A percentile compares a stretch with the other conserved stretches of the same genome.
phyloP scores from a whole-genome alignment of 805 yeast genomes.

The Yamadazyma endophytica region DNA sequence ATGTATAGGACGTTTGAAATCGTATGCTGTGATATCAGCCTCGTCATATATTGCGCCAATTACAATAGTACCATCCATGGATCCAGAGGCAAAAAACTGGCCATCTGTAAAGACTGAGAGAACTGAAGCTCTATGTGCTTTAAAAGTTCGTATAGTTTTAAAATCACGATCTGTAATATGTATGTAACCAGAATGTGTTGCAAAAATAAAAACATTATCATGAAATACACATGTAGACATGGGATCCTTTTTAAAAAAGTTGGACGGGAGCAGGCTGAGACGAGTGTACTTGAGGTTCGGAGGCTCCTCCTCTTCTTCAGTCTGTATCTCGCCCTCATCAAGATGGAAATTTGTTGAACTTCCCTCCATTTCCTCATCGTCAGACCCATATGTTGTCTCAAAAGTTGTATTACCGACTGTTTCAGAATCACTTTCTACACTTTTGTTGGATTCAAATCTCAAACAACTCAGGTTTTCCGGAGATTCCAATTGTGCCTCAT shows the following conservation, averaged over 20 bases:
- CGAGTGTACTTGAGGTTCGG: constrained; percentile 76
- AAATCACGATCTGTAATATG: constrained; percentile 63
- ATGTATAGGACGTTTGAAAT: constrained; percentile 84
- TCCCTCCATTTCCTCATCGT: constrained; percentile 4
- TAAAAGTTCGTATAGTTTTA: constrained; percentile 61
- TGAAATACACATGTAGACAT: constrained; percentile 65
- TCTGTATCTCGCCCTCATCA: constrained; percentile 1
- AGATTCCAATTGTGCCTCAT: background rate
- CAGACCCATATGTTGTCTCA: constrained; percentile 12
- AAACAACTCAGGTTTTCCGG: background rate
- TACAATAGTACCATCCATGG: constrained; percentile 91
- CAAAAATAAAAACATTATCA: constrained; percentile 66
- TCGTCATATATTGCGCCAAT: constrained; percentile 66
- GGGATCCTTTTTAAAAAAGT: constrained; percentile 72
- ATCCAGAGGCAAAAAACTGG: constrained; percentile 73
- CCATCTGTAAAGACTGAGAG: constrained; percentile 73
- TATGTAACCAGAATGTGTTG: constrained; percentile 83
- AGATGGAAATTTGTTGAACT: background rate
- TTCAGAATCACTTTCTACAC: constrained; percentile 7
- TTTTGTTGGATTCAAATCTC: too few relatives aligned
- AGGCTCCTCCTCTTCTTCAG: constrained; percentile 53
- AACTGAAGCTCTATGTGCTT: constrained; percentile 84
- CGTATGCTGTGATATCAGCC: constrained; percentile 65
- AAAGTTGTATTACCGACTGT: constrained; percentile 13
- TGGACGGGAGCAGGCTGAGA: constrained; percentile 59